A percentile compares a stretch with the other conserved stretches of the same genome.
Conservation (phyloP, 257 asterid genomes). For the Ilex asprella region DNA sequence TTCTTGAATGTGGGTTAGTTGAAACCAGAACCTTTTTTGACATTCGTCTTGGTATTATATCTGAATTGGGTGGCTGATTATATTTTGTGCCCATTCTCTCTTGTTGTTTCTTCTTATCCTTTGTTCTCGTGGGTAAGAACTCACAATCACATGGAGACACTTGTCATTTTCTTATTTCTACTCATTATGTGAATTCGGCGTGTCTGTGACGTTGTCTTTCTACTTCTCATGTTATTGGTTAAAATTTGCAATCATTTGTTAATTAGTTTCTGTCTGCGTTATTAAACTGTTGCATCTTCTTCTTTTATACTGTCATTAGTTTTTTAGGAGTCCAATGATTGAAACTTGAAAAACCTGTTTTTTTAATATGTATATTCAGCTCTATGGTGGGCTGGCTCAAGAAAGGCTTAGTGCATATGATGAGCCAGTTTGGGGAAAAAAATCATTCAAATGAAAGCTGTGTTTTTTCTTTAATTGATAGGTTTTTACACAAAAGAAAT, state of each 20-base stretch:
- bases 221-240: constrained; percentile 9
- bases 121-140: constrained; percentile 15
- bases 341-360: not conserved
- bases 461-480: not conserved
- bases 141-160: constrained; percentile 14
- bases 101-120: constrained; percentile 14
- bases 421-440: not conserved
- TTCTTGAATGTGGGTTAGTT: not conserved
- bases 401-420: not conserved
- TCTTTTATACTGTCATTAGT: constrained; percentile 13
- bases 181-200: not conserved
- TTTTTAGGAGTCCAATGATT: constrained; percentile 9
- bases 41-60: not conserved
- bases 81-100: not conserved
- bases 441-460: not conserved
- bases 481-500: not conserved
- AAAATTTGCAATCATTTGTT: constrained; percentile 18
- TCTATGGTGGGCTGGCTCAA: not conserved
- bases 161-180: constrained; percentile 13
- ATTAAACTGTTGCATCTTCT: constrained; percentile 5
- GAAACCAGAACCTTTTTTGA: not conserved
- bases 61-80: not conserved
- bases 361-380: too few relatives aligned
- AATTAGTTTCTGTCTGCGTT: not conserved
- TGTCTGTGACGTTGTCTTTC: constrained; percentile 15